Conservation (phyloP, 768 basidiomycete genomes). For the Boletus insuetus region DNA sequence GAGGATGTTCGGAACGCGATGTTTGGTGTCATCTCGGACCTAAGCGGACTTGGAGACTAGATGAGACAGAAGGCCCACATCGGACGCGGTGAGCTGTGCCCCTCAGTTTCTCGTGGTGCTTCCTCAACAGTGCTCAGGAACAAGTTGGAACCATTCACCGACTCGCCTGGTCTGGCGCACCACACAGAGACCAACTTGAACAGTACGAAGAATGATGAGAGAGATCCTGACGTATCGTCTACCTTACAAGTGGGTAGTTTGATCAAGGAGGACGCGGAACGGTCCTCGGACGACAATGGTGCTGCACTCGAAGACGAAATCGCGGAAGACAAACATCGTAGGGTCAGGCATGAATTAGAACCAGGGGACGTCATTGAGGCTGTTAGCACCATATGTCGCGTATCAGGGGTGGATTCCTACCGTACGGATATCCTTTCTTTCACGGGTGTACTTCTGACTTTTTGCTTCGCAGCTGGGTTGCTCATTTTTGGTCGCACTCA, state of each 20-base stretch:
- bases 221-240: constrained; percentile 43
- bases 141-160: constrained; percentile 66
- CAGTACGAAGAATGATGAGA: constrained; percentile 39
- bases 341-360: constrained; percentile 83
- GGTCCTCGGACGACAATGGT: constrained; percentile 14
- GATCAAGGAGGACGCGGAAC: constrained; percentile 15
- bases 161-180: constrained; percentile 38
- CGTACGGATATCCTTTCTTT: constrained; percentile 48
- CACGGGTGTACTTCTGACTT: background rate
- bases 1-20: constrained; percentile 73
- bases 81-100: constrained; percentile 62
- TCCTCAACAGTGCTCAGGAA: constrained; percentile 46
- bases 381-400: constrained; percentile 80
- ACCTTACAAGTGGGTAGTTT: constrained; percentile 33
- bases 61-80: constrained; percentile 90
- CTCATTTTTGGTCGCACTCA: constrained; percentile 84
- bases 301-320: constrained; percentile 71
- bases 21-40: constrained; percentile 66
- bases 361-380: constrained; percentile 89
- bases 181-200: background rate
- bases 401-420: constrained; percentile 89
- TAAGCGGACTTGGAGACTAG: constrained; percentile 67
- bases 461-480: constrained; percentile 56
- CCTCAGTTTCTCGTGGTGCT: background rate
- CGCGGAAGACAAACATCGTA: constrained; percentile 83